Percentiles rank a stretch among this genome's conserved stretches.
Conservation (phyloP, 352 stramenopile species). For the Pythium brassicae region DNA sequence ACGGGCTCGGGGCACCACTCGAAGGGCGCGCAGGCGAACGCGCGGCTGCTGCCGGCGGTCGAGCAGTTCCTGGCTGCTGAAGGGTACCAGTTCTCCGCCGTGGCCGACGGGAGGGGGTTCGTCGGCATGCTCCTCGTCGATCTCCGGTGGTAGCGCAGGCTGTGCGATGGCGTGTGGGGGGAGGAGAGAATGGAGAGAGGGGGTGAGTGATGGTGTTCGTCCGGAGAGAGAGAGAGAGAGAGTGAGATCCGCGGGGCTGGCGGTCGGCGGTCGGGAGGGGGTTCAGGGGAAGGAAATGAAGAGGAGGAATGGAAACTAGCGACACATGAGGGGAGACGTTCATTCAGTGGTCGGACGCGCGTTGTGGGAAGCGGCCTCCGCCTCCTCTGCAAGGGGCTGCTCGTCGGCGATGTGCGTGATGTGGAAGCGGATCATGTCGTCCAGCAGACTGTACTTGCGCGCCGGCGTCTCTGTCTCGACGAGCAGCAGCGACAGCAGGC, state of each 20-base stretch:
- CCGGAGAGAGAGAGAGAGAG: too few species aligned
- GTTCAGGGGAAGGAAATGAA: conserved; percentile 8
- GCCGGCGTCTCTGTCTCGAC: background rate
- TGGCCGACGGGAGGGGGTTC: conserved; percentile 68
- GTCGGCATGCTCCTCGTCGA: conserved; percentile 85
- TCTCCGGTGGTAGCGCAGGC: conserved; percentile 52
- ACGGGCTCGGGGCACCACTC: conserved; percentile 84
- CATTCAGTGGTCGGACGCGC: too few species aligned
- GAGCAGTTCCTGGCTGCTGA: conserved; percentile 74
- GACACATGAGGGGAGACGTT: background rate
- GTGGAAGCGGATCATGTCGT: conserved; percentile 47
- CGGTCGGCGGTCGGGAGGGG: background rate
- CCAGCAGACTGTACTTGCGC: conserved; percentile 22
- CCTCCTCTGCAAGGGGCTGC: too few species aligned
- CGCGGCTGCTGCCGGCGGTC: conserved; percentile 67
- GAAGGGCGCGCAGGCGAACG: conserved; percentile 56
- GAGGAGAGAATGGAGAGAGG: background rate
- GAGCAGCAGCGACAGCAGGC: conserved; percentile 10
- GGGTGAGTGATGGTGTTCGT: background rate
- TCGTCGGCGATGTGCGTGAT: conserved; percentile 19
- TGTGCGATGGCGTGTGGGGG: background rate
- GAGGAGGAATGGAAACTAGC: conserved; percentile 6
- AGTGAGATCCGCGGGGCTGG: too few species aligned
- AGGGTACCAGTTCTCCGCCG: conserved; percentile 68
- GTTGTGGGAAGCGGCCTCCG: background rate